Percentiles rank a stretch among this genome's conserved stretches.
Evolutionary conservation across 192 early-diverging fungal species (phyloP).

Genomic region (Neocallimastix lanati): DNA sequence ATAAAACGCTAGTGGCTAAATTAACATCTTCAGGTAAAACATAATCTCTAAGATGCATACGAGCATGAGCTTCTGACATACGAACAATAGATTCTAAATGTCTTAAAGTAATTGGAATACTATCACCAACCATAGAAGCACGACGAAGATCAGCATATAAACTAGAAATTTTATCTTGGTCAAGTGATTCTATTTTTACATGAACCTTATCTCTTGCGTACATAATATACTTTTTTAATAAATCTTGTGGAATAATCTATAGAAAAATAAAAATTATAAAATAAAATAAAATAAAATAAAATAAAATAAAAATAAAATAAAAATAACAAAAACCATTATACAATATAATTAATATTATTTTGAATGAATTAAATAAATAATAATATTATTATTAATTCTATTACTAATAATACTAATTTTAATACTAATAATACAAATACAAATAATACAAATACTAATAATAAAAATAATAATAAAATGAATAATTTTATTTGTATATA

Average conservation of each 20-base stretch:
- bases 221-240: constrained; percentile 75
- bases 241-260: constrained; percentile 63
- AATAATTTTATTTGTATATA: too few species aligned
- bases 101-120: constrained; percentile 74
- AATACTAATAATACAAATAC: background rate
- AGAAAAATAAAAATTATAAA: background rate
- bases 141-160: constrained; percentile 82
- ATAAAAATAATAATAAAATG: constrained; percentile 4
- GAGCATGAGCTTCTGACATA: constrained; percentile 72
- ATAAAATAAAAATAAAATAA: too few species aligned
- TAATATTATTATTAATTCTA: background rate
- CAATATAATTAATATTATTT: too few species aligned
- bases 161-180: constrained; percentile 70
- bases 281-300: too few species aligned
- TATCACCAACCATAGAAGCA: constrained; percentile 43
- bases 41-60: constrained; percentile 86
- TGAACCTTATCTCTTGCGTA: constrained; percentile 58
- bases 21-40: constrained; percentile 83
- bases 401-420: background rate
- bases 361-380: too few species aligned
- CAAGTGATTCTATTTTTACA: constrained; percentile 66
- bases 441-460: constrained; percentile 1
- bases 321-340: too few species aligned
- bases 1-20: constrained; percentile 70
- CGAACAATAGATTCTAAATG: constrained; percentile 75